Conservation (phyloP, 306 rosid genomes). For the Prunus davidiana region DNA sequence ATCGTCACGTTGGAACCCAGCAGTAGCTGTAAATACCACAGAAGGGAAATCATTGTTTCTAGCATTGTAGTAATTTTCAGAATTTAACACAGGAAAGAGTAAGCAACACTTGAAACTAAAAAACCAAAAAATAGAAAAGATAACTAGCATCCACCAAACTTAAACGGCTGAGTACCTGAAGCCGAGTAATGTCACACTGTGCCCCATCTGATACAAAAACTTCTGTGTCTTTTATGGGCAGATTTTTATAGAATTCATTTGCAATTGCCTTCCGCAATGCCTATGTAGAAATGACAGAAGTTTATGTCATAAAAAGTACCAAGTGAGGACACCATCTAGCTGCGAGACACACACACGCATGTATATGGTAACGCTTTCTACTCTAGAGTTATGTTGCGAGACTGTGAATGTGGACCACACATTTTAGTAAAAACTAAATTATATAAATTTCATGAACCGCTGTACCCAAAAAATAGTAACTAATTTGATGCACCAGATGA, state of each 20-base stretch:
- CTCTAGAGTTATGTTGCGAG: neutral
- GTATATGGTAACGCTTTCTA: neutral
- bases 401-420: neutral
- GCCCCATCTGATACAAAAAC: constrained; percentile 79
- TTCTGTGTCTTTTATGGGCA: constrained; percentile 47
- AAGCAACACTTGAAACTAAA: neutral
- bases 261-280: constrained; percentile 61
- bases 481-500: neutral
- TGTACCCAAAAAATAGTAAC: too few species aligned
- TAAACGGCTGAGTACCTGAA: constrained; percentile 50
- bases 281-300: constrained; percentile 21
- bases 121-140: neutral
- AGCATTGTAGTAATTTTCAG: neutral
- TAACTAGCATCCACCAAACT: constrained; percentile 7
- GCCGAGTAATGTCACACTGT: constrained; percentile 76
- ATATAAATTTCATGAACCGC: too few species aligned
- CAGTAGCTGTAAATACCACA: constrained; percentile 44
- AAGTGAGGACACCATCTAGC: neutral
- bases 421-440: neutral
- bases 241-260: constrained; percentile 40
- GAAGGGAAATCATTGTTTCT: constrained; percentile 11
- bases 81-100: neutral
- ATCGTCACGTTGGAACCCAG: constrained; percentile 58
- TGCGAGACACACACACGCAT: neutral
- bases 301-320: neutral